A percentile compares a stretch with the other conserved stretches of the same genome.
These are phyloP conservation scores for Ogataea zsoltii DNA, from an alignment of 805 yeast species.

Conservation along the genomic window DNA sequence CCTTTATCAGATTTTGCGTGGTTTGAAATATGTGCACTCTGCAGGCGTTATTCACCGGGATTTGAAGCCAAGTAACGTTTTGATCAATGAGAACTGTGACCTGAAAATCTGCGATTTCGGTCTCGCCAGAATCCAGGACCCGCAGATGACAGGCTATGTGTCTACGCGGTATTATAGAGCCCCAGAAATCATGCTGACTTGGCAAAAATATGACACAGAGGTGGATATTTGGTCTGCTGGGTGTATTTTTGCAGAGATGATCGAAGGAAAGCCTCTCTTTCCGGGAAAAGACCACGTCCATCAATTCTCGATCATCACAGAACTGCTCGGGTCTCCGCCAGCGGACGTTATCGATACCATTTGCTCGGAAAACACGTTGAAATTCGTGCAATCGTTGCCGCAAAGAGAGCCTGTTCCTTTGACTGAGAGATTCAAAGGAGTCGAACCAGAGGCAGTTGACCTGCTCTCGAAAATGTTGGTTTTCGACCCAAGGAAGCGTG, in stretches of 20 bases:
- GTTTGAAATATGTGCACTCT: slow-evolving; percentile 89
- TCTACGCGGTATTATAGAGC: slow-evolving; percentile 95
- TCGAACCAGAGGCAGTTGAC: slow-evolving; percentile 86
- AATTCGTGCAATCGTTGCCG: slow-evolving; percentile 93
- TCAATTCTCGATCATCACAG: slow-evolving; percentile 96
- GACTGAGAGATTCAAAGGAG: slow-evolving; percentile 72
- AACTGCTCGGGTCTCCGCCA: slow-evolving; percentile 90
- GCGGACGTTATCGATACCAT: slow-evolving; percentile 94
- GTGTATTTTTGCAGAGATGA: slow-evolving; percentile 96
- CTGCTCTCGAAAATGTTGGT: slow-evolving; percentile 86
- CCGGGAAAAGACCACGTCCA: slow-evolving; percentile 99
- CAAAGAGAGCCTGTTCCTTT: slow-evolving; percentile 90
- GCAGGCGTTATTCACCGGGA: slow-evolving; percentile 96
- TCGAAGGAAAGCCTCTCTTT: slow-evolving; percentile 93
- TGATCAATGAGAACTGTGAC: slow-evolving; percentile 94
- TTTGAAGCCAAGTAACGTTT: slow-evolving; percentile 85
- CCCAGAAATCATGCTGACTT: slow-evolving; percentile 96
- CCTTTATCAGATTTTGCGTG: slow-evolving; percentile 91
- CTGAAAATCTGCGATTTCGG: slow-evolving; percentile 96
- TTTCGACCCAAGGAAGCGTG: slow-evolving; percentile 92
- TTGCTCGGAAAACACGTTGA: slow-evolving; percentile 90
- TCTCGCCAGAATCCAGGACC: slow-evolving; percentile 94
- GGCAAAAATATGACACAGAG: slow-evolving; percentile 97
- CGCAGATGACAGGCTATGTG: slow-evolving; percentile 98
- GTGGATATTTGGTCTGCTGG: slow-evolving; percentile 99